Percentiles rank a stretch among this genome's conserved stretches.
These are phyloP conservation scores for Aspergillus incahuasiensis DNA, from an alignment of 495 filamentous ascomycete genomes.

Conservation along the genomic window DNA sequence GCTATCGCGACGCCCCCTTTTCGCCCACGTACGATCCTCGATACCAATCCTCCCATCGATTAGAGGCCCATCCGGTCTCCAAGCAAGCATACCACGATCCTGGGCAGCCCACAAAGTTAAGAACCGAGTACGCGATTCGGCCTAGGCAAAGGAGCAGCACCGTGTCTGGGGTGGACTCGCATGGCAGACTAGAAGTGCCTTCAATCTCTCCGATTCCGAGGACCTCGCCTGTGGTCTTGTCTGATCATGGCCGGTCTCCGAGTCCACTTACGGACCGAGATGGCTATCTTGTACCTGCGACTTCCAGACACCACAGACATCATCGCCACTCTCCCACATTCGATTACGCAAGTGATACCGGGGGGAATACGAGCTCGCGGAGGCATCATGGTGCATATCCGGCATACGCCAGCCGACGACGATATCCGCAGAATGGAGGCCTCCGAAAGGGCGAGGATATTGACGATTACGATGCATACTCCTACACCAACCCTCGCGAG, in stretches of 20 bases:
- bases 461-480: constrained; percentile 58
- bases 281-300: constrained; percentile 26
- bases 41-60: constrained; percentile 20
- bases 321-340: constrained; percentile 32
- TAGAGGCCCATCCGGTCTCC: constrained; percentile 37
- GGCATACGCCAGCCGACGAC: constrained; percentile 21
- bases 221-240: constrained; percentile 26
- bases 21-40: constrained; percentile 27
- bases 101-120: constrained; percentile 29
- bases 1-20: constrained; percentile 33
- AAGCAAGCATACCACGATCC: constrained; percentile 33
- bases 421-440: constrained; percentile 29
- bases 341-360: constrained; percentile 42
- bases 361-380: constrained; percentile 19
- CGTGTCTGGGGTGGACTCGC: constrained; percentile 25
- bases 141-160: constrained; percentile 39
- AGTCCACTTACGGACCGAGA: constrained; percentile 30
- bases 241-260: constrained; percentile 24
- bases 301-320: constrained; percentile 23
- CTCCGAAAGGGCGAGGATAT: constrained; percentile 53
- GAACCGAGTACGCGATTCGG: constrained; percentile 42
- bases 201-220: constrained; percentile 23
- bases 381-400: constrained; percentile 21
- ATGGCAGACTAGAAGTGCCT: constrained; percentile 22
- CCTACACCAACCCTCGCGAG: constrained; percentile 68